Conservation (phyloP, 202 grass and related monocot species). For the Eragrostis tef region DNA sequence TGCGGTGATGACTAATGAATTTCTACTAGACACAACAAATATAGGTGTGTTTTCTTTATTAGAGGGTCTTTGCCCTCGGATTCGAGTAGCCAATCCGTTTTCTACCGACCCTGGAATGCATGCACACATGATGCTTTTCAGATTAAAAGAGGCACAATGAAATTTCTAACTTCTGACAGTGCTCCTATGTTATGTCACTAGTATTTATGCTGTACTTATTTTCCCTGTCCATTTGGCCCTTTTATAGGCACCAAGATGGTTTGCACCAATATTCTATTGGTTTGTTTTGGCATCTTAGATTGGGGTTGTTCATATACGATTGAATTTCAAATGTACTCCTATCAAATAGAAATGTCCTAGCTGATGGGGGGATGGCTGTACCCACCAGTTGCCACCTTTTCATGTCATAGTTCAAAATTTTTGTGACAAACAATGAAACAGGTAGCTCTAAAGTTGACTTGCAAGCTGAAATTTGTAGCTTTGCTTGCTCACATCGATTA, state of each 20-base stretch:
- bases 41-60: neutral
- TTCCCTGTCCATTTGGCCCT: no score
- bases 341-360: neutral
- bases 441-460: conserved; percentile 14
- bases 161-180: no score
- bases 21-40: no score
- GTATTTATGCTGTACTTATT: no score
- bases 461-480: conserved; percentile 19
- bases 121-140: no score
- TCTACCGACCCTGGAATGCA: no score
- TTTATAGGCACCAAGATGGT: no score
- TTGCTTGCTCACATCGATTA: neutral
- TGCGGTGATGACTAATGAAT: no score
- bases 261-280: neutral
- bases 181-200: no score
- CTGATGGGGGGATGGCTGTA: neutral
- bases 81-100: no score
- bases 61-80: no score
- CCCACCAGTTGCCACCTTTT: neutral
- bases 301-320: neutral
- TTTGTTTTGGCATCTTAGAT: neutral
- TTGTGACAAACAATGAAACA: neutral
- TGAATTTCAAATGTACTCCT: neutral
- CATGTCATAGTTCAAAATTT: conserved; percentile 11
- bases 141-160: no score